Percentiles rank a stretch among this genome's conserved stretches.
Conservation (phyloP, 805 yeast genomes). For the Wickerhamiella cacticola region DNA sequence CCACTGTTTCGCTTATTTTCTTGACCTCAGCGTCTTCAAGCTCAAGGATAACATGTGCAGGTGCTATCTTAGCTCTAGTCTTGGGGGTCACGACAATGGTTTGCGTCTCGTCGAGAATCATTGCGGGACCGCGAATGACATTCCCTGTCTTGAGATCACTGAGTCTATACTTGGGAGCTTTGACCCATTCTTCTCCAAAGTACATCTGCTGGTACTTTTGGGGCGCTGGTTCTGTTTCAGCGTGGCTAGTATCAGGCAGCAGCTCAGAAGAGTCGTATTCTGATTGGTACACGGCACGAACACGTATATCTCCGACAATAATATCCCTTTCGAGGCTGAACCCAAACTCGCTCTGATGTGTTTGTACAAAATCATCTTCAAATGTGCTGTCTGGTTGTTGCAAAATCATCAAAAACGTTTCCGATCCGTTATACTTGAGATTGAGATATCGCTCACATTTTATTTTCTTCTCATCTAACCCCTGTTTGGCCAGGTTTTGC, state of each 20-base stretch:
- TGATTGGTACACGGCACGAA: slow-evolving; percentile 57
- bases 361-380: slow-evolving; percentile 37
- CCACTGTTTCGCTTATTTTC: slow-evolving; percentile 12
- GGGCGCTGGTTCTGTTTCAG: slow-evolving; percentile 9
- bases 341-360: slow-evolving; percentile 63
- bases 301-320: slow-evolving; percentile 60
- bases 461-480: slow-evolving; percentile 37
- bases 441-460: slow-evolving; percentile 55
- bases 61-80: slow-evolving; percentile 42
- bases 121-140: slow-evolving; percentile 54
- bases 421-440: slow-evolving; percentile 80
- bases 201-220: slow-evolving; percentile 35
- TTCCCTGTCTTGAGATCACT: slow-evolving; percentile 45
- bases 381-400: slow-evolving; percentile 9
- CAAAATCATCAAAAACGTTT: slow-evolving; percentile 65
- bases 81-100: slow-evolving; percentile 62
- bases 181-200: slow-evolving; percentile 41
- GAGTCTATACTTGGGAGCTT: slow-evolving; percentile 45
- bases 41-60: slow-evolving; percentile 49
- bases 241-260: slow-evolving; percentile 5
- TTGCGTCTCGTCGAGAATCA: slow-evolving; percentile 70
- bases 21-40: slow-evolving; percentile 19
- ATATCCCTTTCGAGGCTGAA: slow-evolving; percentile 49
- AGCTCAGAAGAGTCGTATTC: background rate
- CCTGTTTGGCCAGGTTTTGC: slow-evolving; percentile 39